These are phyloP conservation scores for Eutrema yunnanense DNA, from an alignment of 345 rosid genomes.

Conservation along the genomic window DNA sequence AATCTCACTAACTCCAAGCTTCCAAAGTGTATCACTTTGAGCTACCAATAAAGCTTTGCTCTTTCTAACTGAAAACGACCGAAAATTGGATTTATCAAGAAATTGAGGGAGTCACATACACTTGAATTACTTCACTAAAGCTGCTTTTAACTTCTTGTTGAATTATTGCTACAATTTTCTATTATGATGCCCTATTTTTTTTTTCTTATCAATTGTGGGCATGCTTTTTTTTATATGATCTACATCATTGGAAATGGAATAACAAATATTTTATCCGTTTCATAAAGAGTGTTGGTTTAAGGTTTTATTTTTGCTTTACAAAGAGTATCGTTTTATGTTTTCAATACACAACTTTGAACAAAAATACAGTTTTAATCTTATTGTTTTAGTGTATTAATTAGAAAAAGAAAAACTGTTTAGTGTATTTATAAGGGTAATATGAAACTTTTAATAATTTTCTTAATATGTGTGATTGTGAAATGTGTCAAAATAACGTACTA, in stretches of 20 bases:
- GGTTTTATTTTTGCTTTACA: no score
- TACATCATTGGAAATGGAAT: background rate
- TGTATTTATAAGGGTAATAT: no score
- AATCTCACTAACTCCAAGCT: background rate
- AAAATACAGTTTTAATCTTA: no score
- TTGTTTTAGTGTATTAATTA: no score
- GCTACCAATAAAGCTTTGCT: background rate
- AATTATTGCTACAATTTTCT: background rate
- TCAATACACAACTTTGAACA: no score
- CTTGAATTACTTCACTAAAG: conserved; percentile 5
- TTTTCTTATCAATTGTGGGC: background rate
- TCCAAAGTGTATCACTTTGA: background rate
- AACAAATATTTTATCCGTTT: background rate
- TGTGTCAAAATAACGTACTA: background rate
- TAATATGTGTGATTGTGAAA: no score
- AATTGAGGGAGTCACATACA: background rate
- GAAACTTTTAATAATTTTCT: no score
- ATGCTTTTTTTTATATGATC: background rate
- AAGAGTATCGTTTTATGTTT: no score
- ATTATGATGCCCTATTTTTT: background rate
- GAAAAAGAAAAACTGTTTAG: no score
- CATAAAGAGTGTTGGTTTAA: no score
- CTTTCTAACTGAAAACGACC: conserved; percentile 13
- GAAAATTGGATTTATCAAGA: background rate
- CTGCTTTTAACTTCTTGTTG: conserved; percentile 7